A percentile compares a stretch with the other conserved stretches of the same genome.
These are phyloP conservation scores for Cercospora zeina DNA, from an alignment of 2,329 filamentous ascomycete genomes.

Conservation along the genomic window DNA sequence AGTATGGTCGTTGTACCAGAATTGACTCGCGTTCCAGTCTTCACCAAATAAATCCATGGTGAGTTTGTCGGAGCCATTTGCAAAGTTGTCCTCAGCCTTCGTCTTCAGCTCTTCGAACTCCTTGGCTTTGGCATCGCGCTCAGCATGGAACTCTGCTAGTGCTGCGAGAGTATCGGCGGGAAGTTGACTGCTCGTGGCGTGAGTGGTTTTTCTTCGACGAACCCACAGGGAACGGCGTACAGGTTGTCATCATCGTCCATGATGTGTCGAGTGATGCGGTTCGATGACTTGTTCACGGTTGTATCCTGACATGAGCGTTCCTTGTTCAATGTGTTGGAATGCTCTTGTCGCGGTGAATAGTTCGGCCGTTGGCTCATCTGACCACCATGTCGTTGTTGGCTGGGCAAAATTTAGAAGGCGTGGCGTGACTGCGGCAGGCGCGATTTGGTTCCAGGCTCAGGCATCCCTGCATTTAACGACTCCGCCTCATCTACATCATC, in stretches of 20 bases:
- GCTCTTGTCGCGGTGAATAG: background rate
- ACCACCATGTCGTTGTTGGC: background rate
- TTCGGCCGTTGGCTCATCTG: background rate
- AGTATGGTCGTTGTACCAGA: conserved; percentile 75
- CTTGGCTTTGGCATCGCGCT: conserved; percentile 66
- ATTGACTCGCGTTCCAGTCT: conserved; percentile 75
- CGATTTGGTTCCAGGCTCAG: conserved; percentile 6
- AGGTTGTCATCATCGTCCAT: conserved; percentile 33
- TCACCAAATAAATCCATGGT: conserved; percentile 73
- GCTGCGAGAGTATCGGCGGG: conserved; percentile 66
- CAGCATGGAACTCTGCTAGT: conserved; percentile 72
- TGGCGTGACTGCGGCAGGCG: background rate
- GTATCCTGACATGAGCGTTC: background rate
- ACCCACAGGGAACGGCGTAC: conserved; percentile 22
- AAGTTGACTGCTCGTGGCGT: conserved; percentile 54
- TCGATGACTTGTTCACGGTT: conserved; percentile 12
- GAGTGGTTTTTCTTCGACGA: conserved; percentile 22
- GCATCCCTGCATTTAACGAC: background rate
- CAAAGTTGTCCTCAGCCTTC: conserved; percentile 58
- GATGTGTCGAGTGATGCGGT: conserved; percentile 7
- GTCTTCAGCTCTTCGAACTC: conserved; percentile 68
- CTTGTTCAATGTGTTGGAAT: background rate
- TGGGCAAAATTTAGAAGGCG: background rate
- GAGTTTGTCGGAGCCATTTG: conserved; percentile 39
- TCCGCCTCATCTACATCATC: conserved; percentile 7